A percentile compares a stretch with the other conserved stretches of the same genome.
These are phyloP conservation scores for Zoysia matrella DNA, from an alignment of 202 grass and related monocot genomes.

Conservation along the genomic window DNA sequence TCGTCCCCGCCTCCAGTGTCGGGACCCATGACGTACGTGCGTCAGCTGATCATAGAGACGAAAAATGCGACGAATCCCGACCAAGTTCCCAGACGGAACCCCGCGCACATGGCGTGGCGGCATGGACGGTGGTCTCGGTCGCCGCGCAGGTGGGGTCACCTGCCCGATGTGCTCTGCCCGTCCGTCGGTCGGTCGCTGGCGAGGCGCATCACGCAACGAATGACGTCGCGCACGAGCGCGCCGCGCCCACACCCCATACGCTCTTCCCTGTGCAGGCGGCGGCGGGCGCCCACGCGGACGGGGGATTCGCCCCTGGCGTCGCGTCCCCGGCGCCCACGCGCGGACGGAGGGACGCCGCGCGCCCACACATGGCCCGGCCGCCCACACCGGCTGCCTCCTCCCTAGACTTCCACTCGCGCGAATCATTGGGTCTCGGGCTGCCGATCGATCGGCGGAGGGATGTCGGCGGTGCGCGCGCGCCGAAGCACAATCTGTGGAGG, in stretches of 20 bases:
- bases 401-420: neutral
- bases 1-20: too few species aligned
- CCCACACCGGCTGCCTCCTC: neutral
- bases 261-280: too few species aligned
- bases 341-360: too few species aligned
- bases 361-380: neutral
- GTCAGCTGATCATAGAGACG: too few species aligned
- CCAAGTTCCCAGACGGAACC: too few species aligned
- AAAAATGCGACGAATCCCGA: too few species aligned
- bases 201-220: slow-evolving; percentile 28
- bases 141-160: slow-evolving; percentile 12
- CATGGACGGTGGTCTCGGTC: slow-evolving; percentile 40
- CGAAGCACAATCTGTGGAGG: neutral
- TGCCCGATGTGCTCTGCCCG: neutral
- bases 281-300: too few species aligned
- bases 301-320: neutral
- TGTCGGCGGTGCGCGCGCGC: neutral
- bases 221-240: neutral
- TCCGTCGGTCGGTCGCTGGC: neutral
- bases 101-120: slow-evolving; percentile 16
- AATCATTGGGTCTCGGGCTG: neutral
- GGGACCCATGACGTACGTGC: too few species aligned
- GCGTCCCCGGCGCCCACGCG: too few species aligned
- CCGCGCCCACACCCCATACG: too few species aligned
- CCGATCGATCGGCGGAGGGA: neutral